Percentiles rank a stretch among this genome's conserved stretches.
phyloP scores from a whole-genome alignment of 2,329 filamentous ascomycete genomes.

The Hymenoscyphus linearis region DNA sequence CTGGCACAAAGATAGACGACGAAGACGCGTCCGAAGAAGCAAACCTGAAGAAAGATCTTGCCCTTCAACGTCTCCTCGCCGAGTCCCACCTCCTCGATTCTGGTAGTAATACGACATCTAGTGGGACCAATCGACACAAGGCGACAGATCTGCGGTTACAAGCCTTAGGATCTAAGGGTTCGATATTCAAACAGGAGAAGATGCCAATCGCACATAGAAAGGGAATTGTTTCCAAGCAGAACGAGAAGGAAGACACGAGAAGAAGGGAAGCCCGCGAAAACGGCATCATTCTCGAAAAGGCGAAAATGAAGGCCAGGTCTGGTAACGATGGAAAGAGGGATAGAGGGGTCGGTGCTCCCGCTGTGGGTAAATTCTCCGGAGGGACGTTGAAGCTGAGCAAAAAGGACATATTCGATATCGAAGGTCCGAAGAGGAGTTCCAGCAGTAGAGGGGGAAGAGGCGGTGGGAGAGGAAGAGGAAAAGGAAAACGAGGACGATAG shows the following conservation, averaged over 20 bases:
- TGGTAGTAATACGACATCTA: slow-evolving; percentile 41
- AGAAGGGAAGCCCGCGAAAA: slow-evolving; percentile 81
- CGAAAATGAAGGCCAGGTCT: slow-evolving; percentile 33
- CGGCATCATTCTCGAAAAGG: slow-evolving; percentile 77
- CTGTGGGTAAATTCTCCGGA: slow-evolving; percentile 72
- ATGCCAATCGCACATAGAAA: slow-evolving; percentile 87
- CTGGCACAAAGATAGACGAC: slow-evolving; percentile 30
- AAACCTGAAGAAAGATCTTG: slow-evolving; percentile 86
- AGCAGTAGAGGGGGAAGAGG: slow-evolving; percentile 30
- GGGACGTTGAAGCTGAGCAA: slow-evolving; percentile 76
- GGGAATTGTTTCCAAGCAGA: slow-evolving; percentile 70
- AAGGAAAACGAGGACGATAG: slow-evolving; percentile 18
- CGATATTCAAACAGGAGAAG: slow-evolving; percentile 70
- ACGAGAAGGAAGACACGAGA: slow-evolving; percentile 61
- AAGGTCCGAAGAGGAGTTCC: slow-evolving; percentile 42
- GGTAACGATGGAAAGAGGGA: slow-evolving; percentile 41
- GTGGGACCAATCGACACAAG: slow-evolving; percentile 70
- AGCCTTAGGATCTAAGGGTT: slow-evolving; percentile 70
- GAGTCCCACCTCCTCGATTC: slow-evolving; percentile 84
- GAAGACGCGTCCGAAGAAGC: slow-evolving; percentile 55
- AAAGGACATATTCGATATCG: slow-evolving; percentile 68
- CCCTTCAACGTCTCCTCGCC: slow-evolving; percentile 80
- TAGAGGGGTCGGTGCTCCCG: slow-evolving; percentile 66
- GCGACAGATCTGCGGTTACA: slow-evolving; percentile 81
- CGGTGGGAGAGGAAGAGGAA: slow-evolving; percentile 28